Base-by-base conservation (phyloP, 2,329 filamentous ascomycete species). In the Hymenoscyphus salicellus region DNA sequence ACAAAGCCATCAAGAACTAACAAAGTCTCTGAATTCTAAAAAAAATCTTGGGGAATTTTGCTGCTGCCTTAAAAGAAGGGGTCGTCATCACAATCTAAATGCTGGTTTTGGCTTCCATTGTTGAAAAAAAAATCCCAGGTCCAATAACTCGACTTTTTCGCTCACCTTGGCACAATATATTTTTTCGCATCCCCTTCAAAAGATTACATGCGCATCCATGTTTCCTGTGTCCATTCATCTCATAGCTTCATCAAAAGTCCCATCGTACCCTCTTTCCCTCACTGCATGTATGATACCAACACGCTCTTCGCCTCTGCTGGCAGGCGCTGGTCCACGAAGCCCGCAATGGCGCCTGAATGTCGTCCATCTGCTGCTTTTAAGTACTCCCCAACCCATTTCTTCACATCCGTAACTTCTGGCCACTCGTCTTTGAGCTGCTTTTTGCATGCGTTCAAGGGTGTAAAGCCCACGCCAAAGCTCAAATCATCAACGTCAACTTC, bases 401-500 rank as follows among this genome's bases (percentile, higher is more conserved):
- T 90, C 65, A 93, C 90, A 62, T 93, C 89, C 5, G 86, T 84
- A 16, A 97, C 87, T 66, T 97, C 90, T 0, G 93, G 90, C 81
- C 93, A 98, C 23, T 93, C 90, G 75, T 98, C 95, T 60, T 83
- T 84, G 1, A 85, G 79, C 3, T 86, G 81, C 65, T 88, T 88
- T 76, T 89, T 92, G 80, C 94, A 95, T 0, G 94, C 97, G 79
- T 94, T 96, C 68, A 99, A 84, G 36, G 91, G 89, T 0, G 95
- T 98, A 79, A 96, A 99, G 8, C 93, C 94, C 69, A 97, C 88
- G 30, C 95, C 95, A 74, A 99, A 99, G 32, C 92, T 89, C 70
- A 97, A 88, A 76, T 99, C 95, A 72, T 99, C 95, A 30, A 97
- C 91, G 73, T 98, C 94, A 2, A 92, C 89, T 75, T 98, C 95